Base-by-base conservation (phyloP, 164 flowering plant genomes). In the Annona cherimola region DNA sequence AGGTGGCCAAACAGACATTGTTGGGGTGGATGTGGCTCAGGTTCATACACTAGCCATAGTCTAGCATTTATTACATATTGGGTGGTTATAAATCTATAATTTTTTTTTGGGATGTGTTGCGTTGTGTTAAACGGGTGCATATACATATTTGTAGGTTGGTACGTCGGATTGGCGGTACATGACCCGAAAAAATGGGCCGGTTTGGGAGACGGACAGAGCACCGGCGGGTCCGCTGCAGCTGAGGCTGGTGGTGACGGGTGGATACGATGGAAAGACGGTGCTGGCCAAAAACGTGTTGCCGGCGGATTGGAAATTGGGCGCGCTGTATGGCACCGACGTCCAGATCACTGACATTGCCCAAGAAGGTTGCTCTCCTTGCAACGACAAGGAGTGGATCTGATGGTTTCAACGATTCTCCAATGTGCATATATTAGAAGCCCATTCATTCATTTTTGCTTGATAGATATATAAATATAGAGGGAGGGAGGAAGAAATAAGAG, bases 1-100 rank as follows among this genome's bases (percentile, higher is more conserved):
- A 82, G 99, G 97, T 43, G 99, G 98, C 14, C 97, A 95, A 69
- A 95, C 99, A 0, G 96, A 91, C 68, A 83, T 95, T 0, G 84
- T 82, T 0, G 84, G 40, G 19, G 83, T 86, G 0, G 91, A 88
- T 68, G 81, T 88, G 12, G 89, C 93, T 70, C 76, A 78, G 89
- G 98, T 91, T 40, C 16, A 14, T 50, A 64, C 40, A 64, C 2
- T 26, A 62, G 35, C 40, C 40, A 11, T 62, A 11, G 14, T 16
- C 57, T 26, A 0, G 35, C 35, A 26, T 26, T 26, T 26, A 26
- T 26, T 26, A 26, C 35, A 26, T 26, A 26, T 26, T 26, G 35
- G 35, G 35, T 26, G 35, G 35, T 26, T 26, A 26, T 26, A 26
- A 26, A 26, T 26, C 35, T 26, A 26, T 26, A 26, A 0, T 0